phyloP scores from a whole-genome alignment of 2,329 filamentous ascomycete genomes.

The Arthroderma sp. region DNA sequence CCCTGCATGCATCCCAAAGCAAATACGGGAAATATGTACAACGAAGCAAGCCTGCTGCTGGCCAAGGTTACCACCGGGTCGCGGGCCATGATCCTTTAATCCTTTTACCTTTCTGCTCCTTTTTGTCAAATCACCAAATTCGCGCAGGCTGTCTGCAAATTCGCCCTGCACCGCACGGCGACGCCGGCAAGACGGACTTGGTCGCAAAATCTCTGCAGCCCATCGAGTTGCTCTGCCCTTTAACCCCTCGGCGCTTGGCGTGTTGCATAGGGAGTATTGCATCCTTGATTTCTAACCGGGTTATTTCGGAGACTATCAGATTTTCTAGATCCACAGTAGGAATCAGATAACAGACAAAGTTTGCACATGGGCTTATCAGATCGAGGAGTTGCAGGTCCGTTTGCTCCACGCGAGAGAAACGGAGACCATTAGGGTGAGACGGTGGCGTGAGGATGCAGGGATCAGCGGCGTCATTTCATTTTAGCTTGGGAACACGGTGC shows the following conservation, averaged over 20 bases:
- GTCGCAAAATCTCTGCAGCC: not conserved
- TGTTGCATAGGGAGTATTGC: not conserved
- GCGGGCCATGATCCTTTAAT: not conserved
- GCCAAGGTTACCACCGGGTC: not conserved
- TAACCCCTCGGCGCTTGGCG: not conserved
- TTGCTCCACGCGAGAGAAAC: not conserved
- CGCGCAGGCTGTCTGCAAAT: not conserved
- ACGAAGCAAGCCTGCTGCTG: not conserved
- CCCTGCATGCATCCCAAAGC: not conserved
- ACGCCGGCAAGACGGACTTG: not conserved
- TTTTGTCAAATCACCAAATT: not conserved
- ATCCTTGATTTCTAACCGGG: not conserved
- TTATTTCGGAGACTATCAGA: slow-evolving; percentile 1
- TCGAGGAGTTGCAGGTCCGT: not conserved
- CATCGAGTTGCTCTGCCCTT: not conserved
- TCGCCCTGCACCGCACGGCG: not conserved
- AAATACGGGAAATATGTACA: not conserved
- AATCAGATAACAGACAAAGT: not conserved
- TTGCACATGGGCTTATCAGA: slow-evolving; percentile 1
- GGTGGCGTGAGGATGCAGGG: not conserved
- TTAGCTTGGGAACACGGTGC: not conserved
- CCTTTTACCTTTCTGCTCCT: not conserved
- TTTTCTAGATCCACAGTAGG: not conserved
- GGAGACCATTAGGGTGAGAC: not conserved
- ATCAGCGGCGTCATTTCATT: not conserved